Conservation (phyloP, 2,329 filamentous ascomycete species). For the Seiridium cupressi region DNA sequence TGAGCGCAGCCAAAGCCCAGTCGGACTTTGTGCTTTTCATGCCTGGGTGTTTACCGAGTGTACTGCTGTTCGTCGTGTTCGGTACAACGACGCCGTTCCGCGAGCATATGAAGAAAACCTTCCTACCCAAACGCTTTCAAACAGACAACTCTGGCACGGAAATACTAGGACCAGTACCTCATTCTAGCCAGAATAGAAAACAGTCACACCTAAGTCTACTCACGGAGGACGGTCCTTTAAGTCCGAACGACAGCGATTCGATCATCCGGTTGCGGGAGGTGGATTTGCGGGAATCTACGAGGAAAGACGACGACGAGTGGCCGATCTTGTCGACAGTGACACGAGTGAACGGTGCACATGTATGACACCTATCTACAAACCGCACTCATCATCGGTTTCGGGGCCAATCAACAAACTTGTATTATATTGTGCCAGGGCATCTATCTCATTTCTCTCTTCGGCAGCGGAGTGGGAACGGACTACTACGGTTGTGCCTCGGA, state of each 20-base stretch:
- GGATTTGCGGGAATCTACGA: neutral
- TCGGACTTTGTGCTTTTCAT: constrained; percentile 32
- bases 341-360: neutral
- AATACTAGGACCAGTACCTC: neutral
- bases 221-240: neutral
- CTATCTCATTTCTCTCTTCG: neutral
- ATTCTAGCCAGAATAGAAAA: neutral
- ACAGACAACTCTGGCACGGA: neutral
- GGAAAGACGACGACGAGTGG: constrained; percentile 4
- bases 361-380: neutral
- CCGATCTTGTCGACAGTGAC: constrained; percentile 5
- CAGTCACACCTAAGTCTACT: neutral
- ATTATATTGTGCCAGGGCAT: neutral
- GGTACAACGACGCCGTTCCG: constrained; percentile 9
- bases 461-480: neutral
- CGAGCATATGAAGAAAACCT: constrained; percentile 6
- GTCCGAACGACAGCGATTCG: neutral
- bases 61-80: constrained; percentile 19
- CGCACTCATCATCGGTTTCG: neutral
- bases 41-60: constrained; percentile 22
- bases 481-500: too few relatives aligned
- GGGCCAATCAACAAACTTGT: neutral
- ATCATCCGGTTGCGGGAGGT: constrained; percentile 6
- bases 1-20: constrained; percentile 22
- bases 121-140: constrained; percentile 5